A percentile compares a stretch with the other conserved stretches of the same genome.
These are phyloP conservation scores for Mimosa bimucronata DNA, from an alignment of 306 rosid species.

Conservation along the genomic window DNA sequence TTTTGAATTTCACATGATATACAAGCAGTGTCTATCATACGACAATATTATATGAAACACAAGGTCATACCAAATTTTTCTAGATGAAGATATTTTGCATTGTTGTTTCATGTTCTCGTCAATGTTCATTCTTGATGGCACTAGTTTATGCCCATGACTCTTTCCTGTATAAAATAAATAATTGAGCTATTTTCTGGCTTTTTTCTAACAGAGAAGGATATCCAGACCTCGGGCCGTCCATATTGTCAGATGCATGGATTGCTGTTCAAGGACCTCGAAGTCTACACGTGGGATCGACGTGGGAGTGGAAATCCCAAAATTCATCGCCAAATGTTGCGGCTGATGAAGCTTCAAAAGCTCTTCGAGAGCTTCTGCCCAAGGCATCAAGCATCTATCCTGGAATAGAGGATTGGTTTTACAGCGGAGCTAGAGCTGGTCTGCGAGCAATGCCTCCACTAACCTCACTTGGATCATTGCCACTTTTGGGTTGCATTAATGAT, in stretches of 20 bases:
- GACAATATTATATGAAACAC: neutral
- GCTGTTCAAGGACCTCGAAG: conserved; percentile 69
- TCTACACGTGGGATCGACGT: conserved; percentile 78
- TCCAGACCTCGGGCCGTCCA: conserved; percentile 71
- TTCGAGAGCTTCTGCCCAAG: conserved; percentile 77
- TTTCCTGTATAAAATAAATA: neutral
- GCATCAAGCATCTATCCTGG: conserved; percentile 66
- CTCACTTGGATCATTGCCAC: conserved; percentile 81
- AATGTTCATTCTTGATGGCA: neutral
- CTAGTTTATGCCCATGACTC: neutral
- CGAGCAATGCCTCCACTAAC: conserved; percentile 98
- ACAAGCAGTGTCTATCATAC: neutral
- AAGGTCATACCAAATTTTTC: neutral
- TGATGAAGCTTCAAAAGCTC: conserved; percentile 68
- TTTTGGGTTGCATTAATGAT: conserved; percentile 79
- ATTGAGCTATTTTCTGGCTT: conserved; percentile 9
- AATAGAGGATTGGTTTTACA: conserved; percentile 66
- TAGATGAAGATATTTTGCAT: neutral
- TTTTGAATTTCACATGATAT: neutral
- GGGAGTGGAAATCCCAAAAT: conserved; percentile 89
- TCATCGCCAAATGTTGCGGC: conserved; percentile 64
- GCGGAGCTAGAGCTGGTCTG: conserved; percentile 85
- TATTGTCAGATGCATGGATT: conserved; percentile 91
- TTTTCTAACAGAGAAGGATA: conserved; percentile 61
- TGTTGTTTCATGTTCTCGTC: neutral